Conservation (phyloP, 2,329 filamentous ascomycete genomes). For the Monilinia fructicola region DNA sequence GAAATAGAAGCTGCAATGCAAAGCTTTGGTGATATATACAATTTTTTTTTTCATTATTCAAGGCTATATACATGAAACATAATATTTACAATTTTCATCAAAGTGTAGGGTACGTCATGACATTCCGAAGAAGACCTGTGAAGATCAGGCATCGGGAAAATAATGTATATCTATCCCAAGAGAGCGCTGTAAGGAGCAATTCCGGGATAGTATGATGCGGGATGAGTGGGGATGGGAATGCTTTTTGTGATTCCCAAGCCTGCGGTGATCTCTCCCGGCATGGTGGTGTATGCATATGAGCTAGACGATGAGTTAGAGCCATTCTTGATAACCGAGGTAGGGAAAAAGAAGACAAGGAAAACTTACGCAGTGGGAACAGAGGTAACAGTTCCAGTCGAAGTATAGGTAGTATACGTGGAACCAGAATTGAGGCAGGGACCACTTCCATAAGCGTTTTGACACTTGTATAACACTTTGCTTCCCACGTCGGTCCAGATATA, state of each 20-base stretch:
- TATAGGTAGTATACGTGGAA: conserved; percentile 26
- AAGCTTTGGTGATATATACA: background rate
- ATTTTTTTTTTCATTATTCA: background rate
- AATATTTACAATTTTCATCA: background rate
- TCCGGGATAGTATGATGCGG: conserved; percentile 27
- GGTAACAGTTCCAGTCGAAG: conserved; percentile 23
- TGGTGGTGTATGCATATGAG: conserved; percentile 31
- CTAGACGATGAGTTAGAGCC: conserved; percentile 12
- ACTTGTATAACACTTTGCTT: conserved; percentile 45
- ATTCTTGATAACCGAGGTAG: background rate
- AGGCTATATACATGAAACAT: conserved; percentile 7
- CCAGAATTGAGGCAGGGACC: conserved; percentile 47
- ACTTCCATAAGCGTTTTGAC: conserved; percentile 50
- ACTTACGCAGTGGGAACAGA: conserved; percentile 26
- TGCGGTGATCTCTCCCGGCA: conserved; percentile 30
- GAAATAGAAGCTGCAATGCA: background rate
- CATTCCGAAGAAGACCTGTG: background rate
- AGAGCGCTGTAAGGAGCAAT: conserved; percentile 28
- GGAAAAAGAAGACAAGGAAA: background rate
- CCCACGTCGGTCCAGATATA: conserved; percentile 54
- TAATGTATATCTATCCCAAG: conserved; percentile 16
- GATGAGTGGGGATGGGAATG: conserved; percentile 32
- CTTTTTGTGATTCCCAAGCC: conserved; percentile 30
- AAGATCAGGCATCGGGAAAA: background rate
- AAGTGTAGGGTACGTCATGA: background rate